These are phyloP conservation scores for Lipomyces yamadae DNA, from an alignment of 805 yeast species.

Conservation along the genomic window DNA sequence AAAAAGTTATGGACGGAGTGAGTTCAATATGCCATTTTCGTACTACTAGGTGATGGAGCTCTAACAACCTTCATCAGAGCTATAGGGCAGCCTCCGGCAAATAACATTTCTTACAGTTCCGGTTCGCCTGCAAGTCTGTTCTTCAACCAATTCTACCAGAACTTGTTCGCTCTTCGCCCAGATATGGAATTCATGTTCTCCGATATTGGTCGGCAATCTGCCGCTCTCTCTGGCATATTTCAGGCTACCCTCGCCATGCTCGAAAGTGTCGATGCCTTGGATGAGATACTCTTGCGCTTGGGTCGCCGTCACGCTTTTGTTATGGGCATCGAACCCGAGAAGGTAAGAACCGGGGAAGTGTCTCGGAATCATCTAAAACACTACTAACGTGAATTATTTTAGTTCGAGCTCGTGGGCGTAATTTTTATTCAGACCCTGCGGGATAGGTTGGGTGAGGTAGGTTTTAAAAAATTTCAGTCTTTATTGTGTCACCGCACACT, in stretches of 20 bases:
- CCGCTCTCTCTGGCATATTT: constrained; percentile 65
- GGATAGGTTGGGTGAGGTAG: constrained; percentile 52
- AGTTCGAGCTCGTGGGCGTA: constrained; percentile 63
- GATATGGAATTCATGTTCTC: constrained; percentile 59
- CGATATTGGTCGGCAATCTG: constrained; percentile 64
- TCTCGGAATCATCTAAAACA: background rate
- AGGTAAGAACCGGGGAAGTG: constrained; percentile 23
- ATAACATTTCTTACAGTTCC: constrained; percentile 11
- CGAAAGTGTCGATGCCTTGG: constrained; percentile 56
- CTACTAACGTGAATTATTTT: constrained; percentile 1
- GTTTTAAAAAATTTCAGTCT: background rate
- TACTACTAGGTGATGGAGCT: background rate
- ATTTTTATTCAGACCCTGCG: constrained; percentile 63
- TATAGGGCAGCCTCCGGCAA: constrained; percentile 30
- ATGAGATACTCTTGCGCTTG: constrained; percentile 56
- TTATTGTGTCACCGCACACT: background rate
- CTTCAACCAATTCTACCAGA: constrained; percentile 63
- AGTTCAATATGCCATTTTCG: background rate
- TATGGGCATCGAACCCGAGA: constrained; percentile 58
- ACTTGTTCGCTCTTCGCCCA: constrained; percentile 55
- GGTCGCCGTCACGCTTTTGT: constrained; percentile 64
- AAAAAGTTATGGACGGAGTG: constrained; percentile 30
- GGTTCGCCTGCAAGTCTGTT: constrained; percentile 47
- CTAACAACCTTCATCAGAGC: constrained; percentile 14
- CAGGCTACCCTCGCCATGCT: constrained; percentile 59